These are phyloP conservation scores for Aspergillus neotritici DNA, from an alignment of 2,329 filamentous ascomycete genomes.

Conservation along the genomic window DNA sequence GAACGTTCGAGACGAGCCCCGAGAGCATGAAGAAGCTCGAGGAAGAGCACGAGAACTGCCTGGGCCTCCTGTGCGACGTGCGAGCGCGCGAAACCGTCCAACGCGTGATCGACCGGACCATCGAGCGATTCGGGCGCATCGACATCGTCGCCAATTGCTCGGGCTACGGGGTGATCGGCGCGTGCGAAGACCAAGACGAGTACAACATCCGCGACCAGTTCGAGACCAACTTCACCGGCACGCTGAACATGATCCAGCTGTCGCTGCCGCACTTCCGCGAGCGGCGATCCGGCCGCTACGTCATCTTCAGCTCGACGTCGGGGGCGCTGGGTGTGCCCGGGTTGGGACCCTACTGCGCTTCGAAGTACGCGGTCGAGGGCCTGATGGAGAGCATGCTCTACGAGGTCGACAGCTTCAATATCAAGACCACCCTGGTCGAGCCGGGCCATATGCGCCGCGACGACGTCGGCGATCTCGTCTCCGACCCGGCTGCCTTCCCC, in stretches of 20 bases:
- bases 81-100: conserved; percentile 72
- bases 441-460: conserved; percentile 83
- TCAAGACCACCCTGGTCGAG: conserved; percentile 90
- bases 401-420: conserved; percentile 84
- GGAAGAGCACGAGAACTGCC: conserved; percentile 53
- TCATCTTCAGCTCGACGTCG: conserved; percentile 90
- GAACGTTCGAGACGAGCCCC: conserved; percentile 68
- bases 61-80: conserved; percentile 85
- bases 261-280: conserved; percentile 82
- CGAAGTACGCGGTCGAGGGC: conserved; percentile 94
- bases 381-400: conserved; percentile 96
- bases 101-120: conserved; percentile 62
- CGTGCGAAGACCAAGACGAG: conserved; percentile 95
- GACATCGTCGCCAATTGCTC: conserved; percentile 92
- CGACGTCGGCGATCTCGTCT: conserved; percentile 48
- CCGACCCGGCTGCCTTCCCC: conserved; percentile 20
- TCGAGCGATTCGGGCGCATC: conserved; percentile 71
- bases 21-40: conserved; percentile 68
- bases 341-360: conserved; percentile 88
- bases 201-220: conserved; percentile 93
- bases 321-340: conserved; percentile 92
- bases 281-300: conserved; percentile 69
- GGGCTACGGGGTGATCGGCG: conserved; percentile 89
- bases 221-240: conserved; percentile 96
- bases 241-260: conserved; percentile 83